These are phyloP conservation scores for Umbilicus rupestris DNA, from an alignment of 164 flowering plant genomes.

Conservation along the genomic window DNA sequence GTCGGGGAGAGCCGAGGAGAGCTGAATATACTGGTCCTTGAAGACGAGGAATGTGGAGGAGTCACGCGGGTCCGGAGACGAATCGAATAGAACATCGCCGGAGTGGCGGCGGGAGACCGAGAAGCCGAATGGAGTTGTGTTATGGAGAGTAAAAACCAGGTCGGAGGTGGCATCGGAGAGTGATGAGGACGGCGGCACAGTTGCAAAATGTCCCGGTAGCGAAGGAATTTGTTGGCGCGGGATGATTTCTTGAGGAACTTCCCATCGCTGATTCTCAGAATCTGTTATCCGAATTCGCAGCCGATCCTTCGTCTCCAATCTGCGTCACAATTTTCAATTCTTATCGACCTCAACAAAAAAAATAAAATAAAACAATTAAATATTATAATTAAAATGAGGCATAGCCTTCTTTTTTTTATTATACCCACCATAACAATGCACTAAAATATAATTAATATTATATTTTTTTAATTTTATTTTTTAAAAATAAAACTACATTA, in stretches of 20 bases:
- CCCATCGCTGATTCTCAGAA: slow-evolving; percentile 49
- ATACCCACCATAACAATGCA: no score
- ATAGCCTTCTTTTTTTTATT: no score
- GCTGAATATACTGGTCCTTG: slow-evolving; percentile 69
- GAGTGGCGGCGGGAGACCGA: slow-evolving; percentile 28
- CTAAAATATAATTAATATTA: no score
- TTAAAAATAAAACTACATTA: no score
- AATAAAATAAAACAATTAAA: background rate
- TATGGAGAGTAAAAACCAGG: slow-evolving; percentile 31
- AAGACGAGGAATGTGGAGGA: slow-evolving; percentile 39
- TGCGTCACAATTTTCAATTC: slow-evolving; percentile 13
- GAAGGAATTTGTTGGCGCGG: slow-evolving; percentile 23
- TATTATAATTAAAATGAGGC: no score
- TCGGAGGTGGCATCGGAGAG: slow-evolving; percentile 22
- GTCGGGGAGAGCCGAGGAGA: slow-evolving; percentile 50
- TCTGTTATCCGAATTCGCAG: slow-evolving; percentile 55
- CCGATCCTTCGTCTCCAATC: slow-evolving; percentile 46
- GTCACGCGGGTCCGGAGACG: slow-evolving; percentile 15
- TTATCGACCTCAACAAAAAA: background rate
- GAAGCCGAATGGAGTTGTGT: slow-evolving; percentile 40
- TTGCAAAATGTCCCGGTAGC: slow-evolving; percentile 4
- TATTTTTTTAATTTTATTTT: no score
- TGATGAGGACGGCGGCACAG: background rate
- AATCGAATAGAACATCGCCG: slow-evolving; percentile 27
- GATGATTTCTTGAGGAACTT: slow-evolving; percentile 43